A percentile compares a stretch with the other conserved stretches of the same genome.
phyloP scores from a whole-genome alignment of 768 basidiomycete genomes.

The Galerina sulciceps region DNA sequence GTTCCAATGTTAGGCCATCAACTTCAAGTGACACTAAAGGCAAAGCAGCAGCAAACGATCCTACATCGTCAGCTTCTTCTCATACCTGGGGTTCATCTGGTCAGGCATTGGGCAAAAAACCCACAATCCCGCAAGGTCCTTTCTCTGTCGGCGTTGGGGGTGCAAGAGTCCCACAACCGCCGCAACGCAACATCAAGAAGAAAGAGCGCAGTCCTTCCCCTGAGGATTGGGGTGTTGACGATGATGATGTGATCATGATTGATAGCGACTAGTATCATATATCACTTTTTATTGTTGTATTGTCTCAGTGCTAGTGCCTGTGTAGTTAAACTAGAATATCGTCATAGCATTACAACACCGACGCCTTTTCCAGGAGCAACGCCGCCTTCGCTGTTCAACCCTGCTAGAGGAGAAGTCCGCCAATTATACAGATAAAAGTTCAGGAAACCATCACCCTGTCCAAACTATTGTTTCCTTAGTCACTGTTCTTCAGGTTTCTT shows the following conservation, averaged over 20 bases:
- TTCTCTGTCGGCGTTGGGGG: conserved; percentile 64
- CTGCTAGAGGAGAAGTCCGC: conserved; percentile 81
- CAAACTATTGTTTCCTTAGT: conserved; percentile 62
- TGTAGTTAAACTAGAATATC: neutral
- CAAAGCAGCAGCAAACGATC: conserved; percentile 55
- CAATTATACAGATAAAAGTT: conserved; percentile 97
- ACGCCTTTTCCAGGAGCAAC: conserved; percentile 76
- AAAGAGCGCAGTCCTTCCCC: conserved; percentile 69
- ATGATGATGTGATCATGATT: conserved; percentile 82
- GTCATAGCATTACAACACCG: conserved; percentile 87
- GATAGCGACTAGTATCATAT: conserved; percentile 66
- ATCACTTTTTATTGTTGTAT: neutral
- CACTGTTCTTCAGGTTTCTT: neutral
- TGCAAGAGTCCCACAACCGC: conserved; percentile 48
- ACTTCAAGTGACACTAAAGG: conserved; percentile 43
- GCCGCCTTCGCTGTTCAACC: conserved; percentile 56
- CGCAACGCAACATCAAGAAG: conserved; percentile 42
- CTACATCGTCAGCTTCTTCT: conserved; percentile 9
- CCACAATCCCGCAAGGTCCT: conserved; percentile 42
- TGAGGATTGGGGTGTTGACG: conserved; percentile 79
- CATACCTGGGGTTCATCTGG: conserved; percentile 51
- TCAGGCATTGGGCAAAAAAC: conserved; percentile 50
- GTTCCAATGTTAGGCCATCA: conserved; percentile 33
- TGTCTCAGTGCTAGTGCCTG: conserved; percentile 7
- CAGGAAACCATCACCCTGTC: conserved; percentile 88